A percentile compares a stretch with the other conserved stretches of the same genome.
Conservation (phyloP, 2,329 filamentous ascomycete genomes). For the Alternaria hordeiaustralica region DNA sequence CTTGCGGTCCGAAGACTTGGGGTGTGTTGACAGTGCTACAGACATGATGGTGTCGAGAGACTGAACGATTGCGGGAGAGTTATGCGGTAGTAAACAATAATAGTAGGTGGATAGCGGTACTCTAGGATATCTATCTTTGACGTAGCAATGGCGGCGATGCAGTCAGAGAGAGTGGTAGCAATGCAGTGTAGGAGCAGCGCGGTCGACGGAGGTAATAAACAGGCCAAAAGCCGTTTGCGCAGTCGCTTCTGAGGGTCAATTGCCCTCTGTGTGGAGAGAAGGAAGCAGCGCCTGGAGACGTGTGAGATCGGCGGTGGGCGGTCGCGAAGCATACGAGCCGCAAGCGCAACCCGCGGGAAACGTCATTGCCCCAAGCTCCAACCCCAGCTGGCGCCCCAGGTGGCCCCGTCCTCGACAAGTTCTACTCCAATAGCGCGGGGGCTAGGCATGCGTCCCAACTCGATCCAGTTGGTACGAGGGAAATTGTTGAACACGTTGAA, state of each 20-base stretch:
- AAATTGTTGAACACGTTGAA: conserved; percentile 17
- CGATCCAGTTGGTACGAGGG: conserved; percentile 8
- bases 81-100: conserved; percentile 27
- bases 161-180: conserved; percentile 16
- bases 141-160: conserved; percentile 9
- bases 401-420: conserved; percentile 12
- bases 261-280: conserved; percentile 24
- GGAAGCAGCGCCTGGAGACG: conserved; percentile 22
- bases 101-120: conserved; percentile 15
- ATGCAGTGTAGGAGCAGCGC: not conserved
- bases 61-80: conserved; percentile 6
- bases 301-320: conserved; percentile 31
- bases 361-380: conserved; percentile 32
- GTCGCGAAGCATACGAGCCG: conserved; percentile 29
- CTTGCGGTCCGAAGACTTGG: conserved; percentile 27
- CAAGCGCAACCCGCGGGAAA: conserved; percentile 24
- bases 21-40: conserved; percentile 16
- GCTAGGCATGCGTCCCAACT: conserved; percentile 12
- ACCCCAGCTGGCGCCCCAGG: conserved; percentile 5
- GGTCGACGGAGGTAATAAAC: conserved; percentile 15
- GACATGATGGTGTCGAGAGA: conserved; percentile 31
- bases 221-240: conserved; percentile 10
- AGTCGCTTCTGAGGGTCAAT: conserved; percentile 24
- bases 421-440: conserved; percentile 16
- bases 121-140: conserved; percentile 1